Conservation (phyloP, 768 basidiomycete species). For the Psilocybe azurescens region DNA sequence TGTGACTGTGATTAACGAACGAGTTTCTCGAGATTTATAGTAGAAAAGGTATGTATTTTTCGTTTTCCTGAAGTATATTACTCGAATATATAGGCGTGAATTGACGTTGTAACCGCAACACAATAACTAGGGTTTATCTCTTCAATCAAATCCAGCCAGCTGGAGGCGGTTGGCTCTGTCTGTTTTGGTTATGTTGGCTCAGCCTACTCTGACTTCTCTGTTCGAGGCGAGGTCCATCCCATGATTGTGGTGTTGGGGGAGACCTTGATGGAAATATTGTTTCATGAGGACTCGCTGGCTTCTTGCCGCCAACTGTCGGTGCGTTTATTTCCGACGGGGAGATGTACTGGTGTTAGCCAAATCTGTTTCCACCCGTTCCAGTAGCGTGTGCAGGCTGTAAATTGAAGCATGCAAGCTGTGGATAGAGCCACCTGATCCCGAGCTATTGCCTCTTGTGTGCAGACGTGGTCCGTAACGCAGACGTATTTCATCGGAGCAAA, state of each 20-base stretch:
- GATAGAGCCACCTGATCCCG: slow-evolving; percentile 38
- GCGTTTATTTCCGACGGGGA: slow-evolving; percentile 3
- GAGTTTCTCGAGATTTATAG: neutral
- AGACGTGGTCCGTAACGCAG: slow-evolving; percentile 48
- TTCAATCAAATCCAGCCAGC: slow-evolving; percentile 33
- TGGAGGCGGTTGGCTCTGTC: slow-evolving; percentile 31
- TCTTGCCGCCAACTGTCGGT: slow-evolving; percentile 7
- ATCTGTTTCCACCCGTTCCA: slow-evolving; percentile 54
- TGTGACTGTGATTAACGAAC: neutral
- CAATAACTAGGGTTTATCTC: neutral
- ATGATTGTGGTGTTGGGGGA: slow-evolving; percentile 52
- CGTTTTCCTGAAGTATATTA: neutral
- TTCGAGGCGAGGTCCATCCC: slow-evolving; percentile 37
- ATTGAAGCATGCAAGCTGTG: slow-evolving; percentile 61
- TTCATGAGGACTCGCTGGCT: slow-evolving; percentile 10
- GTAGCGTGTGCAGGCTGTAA: slow-evolving; percentile 63
- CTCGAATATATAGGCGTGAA: neutral
- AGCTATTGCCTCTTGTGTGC: slow-evolving; percentile 47
- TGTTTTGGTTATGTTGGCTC: slow-evolving; percentile 31
- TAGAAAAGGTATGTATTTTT: neutral
- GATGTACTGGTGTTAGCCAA: slow-evolving; percentile 13
- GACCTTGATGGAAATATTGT: slow-evolving; percentile 2
- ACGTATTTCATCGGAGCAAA: slow-evolving; percentile 73
- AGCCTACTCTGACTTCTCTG: slow-evolving; percentile 33
- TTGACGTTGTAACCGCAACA: neutral